Base-by-base conservation (phyloP, 2,329 filamentous ascomycete species). In the Hypoxylon sp. region DNA sequence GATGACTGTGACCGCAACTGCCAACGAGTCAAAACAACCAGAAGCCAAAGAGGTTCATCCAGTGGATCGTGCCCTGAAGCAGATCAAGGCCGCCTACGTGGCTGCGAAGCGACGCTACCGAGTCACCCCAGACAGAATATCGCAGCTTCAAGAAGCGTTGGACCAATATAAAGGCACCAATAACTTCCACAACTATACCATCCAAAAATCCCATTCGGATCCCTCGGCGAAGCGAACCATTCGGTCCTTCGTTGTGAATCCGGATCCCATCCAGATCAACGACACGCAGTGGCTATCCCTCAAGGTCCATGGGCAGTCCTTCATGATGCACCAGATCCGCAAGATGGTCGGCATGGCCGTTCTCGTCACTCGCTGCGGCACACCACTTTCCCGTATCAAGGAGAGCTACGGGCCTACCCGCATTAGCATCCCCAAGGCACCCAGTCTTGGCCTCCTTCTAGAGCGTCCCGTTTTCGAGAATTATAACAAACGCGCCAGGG, bases 321-420 rank as follows among this genome's bases (percentile, higher is more conserved):
- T 99, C 85, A 99, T 99, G 96, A 99, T 99, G 96, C 96, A 99
- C 79, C 96, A 99, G 81, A 99, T 99, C 79, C 91, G 96, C 74
- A 99, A 98, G 81, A 98, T 99, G 96, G 93, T 99, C 14, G 93
- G 92, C 60, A 93, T 99, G 91, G 93, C 89, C 7, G 89, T 93
- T 32, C 84, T 99, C 64, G 83, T 95, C 4, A 91, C 96, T 5
- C 90, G 96, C 36, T 96, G 92, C 77, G 96, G 93, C 52, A 90
- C 90, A n/a, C 84, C 91, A 3, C 83, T 89, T 3, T 81, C 86
- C 9, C 87, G 91, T 26, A 92, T 99, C 71, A 77, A 81, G 0
- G 86, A 96, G 65, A 92, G 89, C 64, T 97, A 97, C 77, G 87
- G 86, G 1, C 77, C 84, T 4, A 85, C 88, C 18, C 89, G 90